These are phyloP conservation scores for Ascochyta viciae-villosae DNA, from an alignment of 2,329 filamentous ascomycete species.

Conservation along the genomic window DNA sequence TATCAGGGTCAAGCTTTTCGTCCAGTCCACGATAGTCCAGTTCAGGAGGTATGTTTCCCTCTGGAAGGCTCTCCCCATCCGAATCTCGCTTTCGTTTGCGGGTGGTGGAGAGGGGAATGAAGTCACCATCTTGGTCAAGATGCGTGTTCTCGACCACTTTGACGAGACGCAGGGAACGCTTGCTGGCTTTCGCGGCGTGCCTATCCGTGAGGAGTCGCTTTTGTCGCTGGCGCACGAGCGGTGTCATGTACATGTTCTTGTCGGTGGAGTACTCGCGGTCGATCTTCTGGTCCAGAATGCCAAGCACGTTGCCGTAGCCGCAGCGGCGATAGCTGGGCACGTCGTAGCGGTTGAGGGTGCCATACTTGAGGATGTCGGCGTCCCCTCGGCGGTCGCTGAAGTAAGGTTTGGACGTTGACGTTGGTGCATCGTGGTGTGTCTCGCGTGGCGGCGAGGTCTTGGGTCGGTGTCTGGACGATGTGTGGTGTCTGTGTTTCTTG, in stretches of 20 bases:
- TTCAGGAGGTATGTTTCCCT: constrained; percentile 9
- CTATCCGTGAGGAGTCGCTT: constrained; percentile 54
- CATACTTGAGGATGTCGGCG: constrained; percentile 75
- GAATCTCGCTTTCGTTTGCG: constrained; percentile 30
- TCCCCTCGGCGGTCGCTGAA: constrained; percentile 76
- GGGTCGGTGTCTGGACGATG: constrained; percentile 12
- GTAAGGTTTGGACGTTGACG: constrained; percentile 18
- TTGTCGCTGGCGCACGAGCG: constrained; percentile 51
- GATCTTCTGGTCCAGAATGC: constrained; percentile 68
- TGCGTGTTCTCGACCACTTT: constrained; percentile 11
- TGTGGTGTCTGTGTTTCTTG: constrained; percentile 22
- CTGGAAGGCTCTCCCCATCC: constrained; percentile 23
- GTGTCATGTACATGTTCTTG: constrained; percentile 47
- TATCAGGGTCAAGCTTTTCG: constrained; percentile 16
- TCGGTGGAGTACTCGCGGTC: constrained; percentile 69
- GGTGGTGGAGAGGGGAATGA: constrained; percentile 34
- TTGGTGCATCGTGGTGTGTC: neutral
- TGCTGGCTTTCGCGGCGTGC: constrained; percentile 22
- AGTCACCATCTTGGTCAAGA: constrained; percentile 32
- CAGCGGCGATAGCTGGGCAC: constrained; percentile 74
- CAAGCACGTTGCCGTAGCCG: constrained; percentile 75
- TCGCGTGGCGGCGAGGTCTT: constrained; percentile 48
- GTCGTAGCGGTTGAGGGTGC: constrained; percentile 73
- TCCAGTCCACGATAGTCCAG: constrained; percentile 51
- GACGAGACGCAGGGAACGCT: constrained; percentile 41